Evolutionary conservation across 805 yeast genomes (phyloP), one percentile per base, ranked within the genome.

Genomic region (Cyberlindnera xishuangbannaensis): DNA sequence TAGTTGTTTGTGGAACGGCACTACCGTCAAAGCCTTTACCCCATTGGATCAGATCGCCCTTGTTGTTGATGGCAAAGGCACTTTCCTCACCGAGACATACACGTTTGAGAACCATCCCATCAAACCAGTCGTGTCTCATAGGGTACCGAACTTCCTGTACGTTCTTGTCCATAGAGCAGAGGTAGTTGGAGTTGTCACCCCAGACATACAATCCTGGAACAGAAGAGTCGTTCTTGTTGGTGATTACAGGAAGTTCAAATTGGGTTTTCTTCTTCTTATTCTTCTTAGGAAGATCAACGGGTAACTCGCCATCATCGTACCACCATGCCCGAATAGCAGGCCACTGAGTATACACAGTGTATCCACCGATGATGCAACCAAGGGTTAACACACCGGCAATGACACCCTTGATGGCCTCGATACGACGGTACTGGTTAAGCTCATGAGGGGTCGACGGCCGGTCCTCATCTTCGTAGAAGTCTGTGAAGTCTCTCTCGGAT

Each of bases 41-140:
- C 83, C 88, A 85, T 51, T 81, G 83, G 35, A 75, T 76, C 20
- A 86, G 65, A 48, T 81, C 72, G 14, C 97, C 97, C 12, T 69
- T 71, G 1, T 67, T 65, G 40, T 78, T 73, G 13, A 85, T 71
- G 0, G 86, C 86, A 5, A 44, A 53, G 1, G 61, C 71, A 20
- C 62, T 54, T 7, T 58, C 56, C 5, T 65, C 66, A 16, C 67
- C 62, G 2, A 85, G 50, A 15, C 65, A 61, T 5, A 88, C 73
- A 48, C 76, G 80, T 29, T 69, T 64, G 19, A 85, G 56, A 12
- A 63, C 47, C 59, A 68, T 67, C 25, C 71, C 70, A 50, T 86
- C 85, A 47, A 90, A 86, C 43, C 66, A 69, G 2, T 66, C 60
- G 6, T 82, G 56, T 48, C 95, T 65, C 18, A 67, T 54, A 4